Conservation (phyloP, 306 rosid genomes). For the Vigna angularis region DNA sequence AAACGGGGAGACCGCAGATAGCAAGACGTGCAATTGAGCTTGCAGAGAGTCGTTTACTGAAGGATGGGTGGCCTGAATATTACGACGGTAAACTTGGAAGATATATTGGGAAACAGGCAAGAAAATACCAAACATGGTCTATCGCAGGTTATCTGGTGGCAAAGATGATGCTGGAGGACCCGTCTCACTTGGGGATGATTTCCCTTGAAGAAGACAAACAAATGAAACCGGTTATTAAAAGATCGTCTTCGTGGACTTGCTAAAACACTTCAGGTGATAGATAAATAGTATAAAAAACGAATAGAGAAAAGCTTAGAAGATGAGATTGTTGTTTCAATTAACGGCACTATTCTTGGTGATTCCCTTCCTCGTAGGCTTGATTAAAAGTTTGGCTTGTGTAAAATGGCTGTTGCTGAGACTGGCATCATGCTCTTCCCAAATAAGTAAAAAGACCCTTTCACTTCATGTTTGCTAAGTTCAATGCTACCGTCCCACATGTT, state of each 20-base stretch:
- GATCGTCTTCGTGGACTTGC: constrained; percentile 91
- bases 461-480: constrained; percentile 41
- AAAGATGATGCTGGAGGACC: constrained; percentile 94
- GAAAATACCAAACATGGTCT: constrained; percentile 95
- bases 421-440: constrained; percentile 54
- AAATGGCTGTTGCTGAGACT: constrained; percentile 63
- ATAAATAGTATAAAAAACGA: constrained; percentile 54
- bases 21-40: constrained; percentile 90
- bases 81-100: constrained; percentile 90
- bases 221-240: constrained; percentile 81
- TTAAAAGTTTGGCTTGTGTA: constrained; percentile 69
- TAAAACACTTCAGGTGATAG: constrained; percentile 47
- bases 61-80: constrained; percentile 94
- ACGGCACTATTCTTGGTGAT: constrained; percentile 59
- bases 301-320: constrained; percentile 54
- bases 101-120: constrained; percentile 85
- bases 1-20: constrained; percentile 86
- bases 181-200: constrained; percentile 91
- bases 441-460: constrained; percentile 49
- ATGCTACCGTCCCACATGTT: constrained; percentile 37
- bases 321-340: constrained; percentile 55
- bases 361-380: constrained; percentile 58
- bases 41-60: constrained; percentile 80
- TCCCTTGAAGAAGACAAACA: constrained; percentile 93
- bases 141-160: constrained; percentile 93